A percentile compares a stretch with the other conserved stretches of the same genome.
Conservation (phyloP, 495 filamentous ascomycete species). For the Xylaria cubensis region DNA sequence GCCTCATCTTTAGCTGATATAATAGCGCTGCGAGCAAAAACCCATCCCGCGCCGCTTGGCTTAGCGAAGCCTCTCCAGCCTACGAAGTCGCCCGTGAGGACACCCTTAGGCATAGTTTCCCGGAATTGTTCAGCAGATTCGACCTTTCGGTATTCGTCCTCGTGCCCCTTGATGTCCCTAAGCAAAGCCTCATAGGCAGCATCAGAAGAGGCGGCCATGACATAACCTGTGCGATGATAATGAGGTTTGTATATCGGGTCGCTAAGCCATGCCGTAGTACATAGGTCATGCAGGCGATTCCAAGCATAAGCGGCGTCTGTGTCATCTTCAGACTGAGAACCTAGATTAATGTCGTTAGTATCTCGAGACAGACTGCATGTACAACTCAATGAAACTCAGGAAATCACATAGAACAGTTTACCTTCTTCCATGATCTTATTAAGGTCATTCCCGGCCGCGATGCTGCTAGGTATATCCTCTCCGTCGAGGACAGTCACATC, state of each 20-base stretch:
- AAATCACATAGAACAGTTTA: slow-evolving; percentile 24
- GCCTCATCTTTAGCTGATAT: slow-evolving; percentile 53
- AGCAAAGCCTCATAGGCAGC: slow-evolving; percentile 35
- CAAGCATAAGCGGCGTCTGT: slow-evolving; percentile 44
- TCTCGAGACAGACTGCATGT: slow-evolving; percentile 7
- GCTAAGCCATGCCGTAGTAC: slow-evolving; percentile 53
- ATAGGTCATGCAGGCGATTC: slow-evolving; percentile 45
- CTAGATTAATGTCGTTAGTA: slow-evolving; percentile 14
- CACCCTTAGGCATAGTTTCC: slow-evolving; percentile 57
- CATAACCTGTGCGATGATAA: slow-evolving; percentile 57
- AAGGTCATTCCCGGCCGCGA: slow-evolving; percentile 60
- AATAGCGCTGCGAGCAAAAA: slow-evolving; percentile 56
- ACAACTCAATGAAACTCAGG: background rate
- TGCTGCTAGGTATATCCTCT: slow-evolving; percentile 52
- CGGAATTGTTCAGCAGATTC: slow-evolving; percentile 54
- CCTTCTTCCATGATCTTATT: slow-evolving; percentile 65
- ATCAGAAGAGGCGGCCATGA: slow-evolving; percentile 50
- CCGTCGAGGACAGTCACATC: slow-evolving; percentile 57
- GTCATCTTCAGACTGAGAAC: slow-evolving; percentile 31
- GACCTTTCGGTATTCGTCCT: slow-evolving; percentile 41
- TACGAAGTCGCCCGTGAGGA: slow-evolving; percentile 57
- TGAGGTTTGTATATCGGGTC: slow-evolving; percentile 56
- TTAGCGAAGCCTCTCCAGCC: slow-evolving; percentile 59
- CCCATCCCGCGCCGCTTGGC: slow-evolving; percentile 55
- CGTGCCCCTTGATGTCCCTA: slow-evolving; percentile 46